These are phyloP conservation scores for Diaporthe citrichinensis DNA, from an alignment of 2,329 filamentous ascomycete species.

Conservation along the genomic window DNA sequence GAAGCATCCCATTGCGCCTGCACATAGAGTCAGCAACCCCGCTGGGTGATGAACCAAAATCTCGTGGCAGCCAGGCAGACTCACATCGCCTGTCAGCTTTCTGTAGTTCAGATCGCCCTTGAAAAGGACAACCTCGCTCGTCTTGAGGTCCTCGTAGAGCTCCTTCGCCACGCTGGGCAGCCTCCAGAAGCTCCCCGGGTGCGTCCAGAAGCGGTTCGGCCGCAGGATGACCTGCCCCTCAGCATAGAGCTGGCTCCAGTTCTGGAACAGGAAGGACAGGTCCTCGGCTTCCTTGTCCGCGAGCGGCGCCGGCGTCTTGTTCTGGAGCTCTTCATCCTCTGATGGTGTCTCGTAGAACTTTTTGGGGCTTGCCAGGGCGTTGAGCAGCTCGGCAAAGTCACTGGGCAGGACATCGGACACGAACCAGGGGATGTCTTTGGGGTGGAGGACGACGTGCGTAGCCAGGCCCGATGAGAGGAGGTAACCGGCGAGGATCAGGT, in stretches of 20 bases:
- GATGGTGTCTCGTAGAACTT: slow-evolving; percentile 83
- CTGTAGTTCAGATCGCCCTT: slow-evolving; percentile 98
- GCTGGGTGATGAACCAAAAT: not conserved
- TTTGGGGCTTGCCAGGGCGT: slow-evolving; percentile 82
- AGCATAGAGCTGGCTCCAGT: slow-evolving; percentile 84
- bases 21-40: slow-evolving; percentile 9
- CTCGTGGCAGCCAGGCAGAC: slow-evolving; percentile 51
- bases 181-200: slow-evolving; percentile 89
- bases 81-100: slow-evolving; percentile 90
- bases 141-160: slow-evolving; percentile 82
- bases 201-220: slow-evolving; percentile 93
- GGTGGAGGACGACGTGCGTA: slow-evolving; percentile 88
- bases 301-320: slow-evolving; percentile 72
- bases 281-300: slow-evolving; percentile 76
- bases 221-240: slow-evolving; percentile 88
- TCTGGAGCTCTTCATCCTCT: slow-evolving; percentile 73
- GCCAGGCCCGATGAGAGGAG: slow-evolving; percentile 87
- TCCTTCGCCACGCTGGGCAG: slow-evolving; percentile 77
- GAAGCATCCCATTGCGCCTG: slow-evolving; percentile 87
- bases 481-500: slow-evolving; percentile 92
- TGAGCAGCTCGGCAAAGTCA: slow-evolving; percentile 88
- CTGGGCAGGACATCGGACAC: slow-evolving; percentile 92
- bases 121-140: slow-evolving; percentile 91
- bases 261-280: slow-evolving; percentile 82
- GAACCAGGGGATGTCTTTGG: slow-evolving; percentile 98